Percentiles rank a stretch among this genome's conserved stretches.
phyloP scores from a whole-genome alignment of 202 grass and related monocot species.

The Setaria viridis region DNA sequence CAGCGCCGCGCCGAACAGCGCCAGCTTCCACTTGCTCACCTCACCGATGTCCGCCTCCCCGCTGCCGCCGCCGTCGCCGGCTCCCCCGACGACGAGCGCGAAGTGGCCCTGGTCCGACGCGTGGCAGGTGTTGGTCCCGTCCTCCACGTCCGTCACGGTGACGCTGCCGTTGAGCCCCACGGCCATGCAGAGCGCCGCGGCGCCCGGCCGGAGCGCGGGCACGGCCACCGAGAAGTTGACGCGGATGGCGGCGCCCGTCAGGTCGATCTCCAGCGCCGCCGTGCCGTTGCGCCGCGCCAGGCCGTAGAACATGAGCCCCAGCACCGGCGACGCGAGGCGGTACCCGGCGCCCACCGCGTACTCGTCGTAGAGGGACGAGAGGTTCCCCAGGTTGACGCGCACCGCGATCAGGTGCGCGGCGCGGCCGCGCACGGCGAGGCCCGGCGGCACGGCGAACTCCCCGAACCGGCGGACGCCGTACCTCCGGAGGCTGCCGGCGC shows the following conservation, averaged over 20 bases:
- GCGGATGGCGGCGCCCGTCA: constrained; percentile 57
- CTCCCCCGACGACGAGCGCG: constrained; percentile 62
- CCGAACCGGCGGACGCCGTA: constrained; percentile 57
- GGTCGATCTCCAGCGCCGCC: constrained; percentile 51
- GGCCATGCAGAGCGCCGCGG: constrained; percentile 65
- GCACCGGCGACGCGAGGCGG: constrained; percentile 73
- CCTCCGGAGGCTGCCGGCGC: constrained; percentile 67
- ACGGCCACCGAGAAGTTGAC: constrained; percentile 76
- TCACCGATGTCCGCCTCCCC: constrained; percentile 39
- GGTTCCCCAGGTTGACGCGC: constrained; percentile 70
- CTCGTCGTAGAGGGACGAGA: constrained; percentile 70
- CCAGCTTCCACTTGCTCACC: constrained; percentile 84
- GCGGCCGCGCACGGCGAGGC: constrained; percentile 54
- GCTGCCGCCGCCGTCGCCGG: neutral
- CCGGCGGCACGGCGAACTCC: constrained; percentile 70
- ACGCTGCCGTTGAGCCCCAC: constrained; percentile 72
- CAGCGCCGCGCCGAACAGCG: constrained; percentile 67
- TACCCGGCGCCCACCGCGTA: constrained; percentile 57
- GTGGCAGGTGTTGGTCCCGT: constrained; percentile 55
- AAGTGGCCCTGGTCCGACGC: constrained; percentile 79
- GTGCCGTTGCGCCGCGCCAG: constrained; percentile 46
- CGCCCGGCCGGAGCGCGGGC: constrained; percentile 45
- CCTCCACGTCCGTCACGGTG: constrained; percentile 61
- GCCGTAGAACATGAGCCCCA: constrained; percentile 82
- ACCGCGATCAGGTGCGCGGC: constrained; percentile 67